A percentile compares a stretch with the other conserved stretches of the same genome.
Evolutionary conservation across 352 stramenopile species (phyloP).

Genomic region (Globisporangium abappressorium): DNA sequence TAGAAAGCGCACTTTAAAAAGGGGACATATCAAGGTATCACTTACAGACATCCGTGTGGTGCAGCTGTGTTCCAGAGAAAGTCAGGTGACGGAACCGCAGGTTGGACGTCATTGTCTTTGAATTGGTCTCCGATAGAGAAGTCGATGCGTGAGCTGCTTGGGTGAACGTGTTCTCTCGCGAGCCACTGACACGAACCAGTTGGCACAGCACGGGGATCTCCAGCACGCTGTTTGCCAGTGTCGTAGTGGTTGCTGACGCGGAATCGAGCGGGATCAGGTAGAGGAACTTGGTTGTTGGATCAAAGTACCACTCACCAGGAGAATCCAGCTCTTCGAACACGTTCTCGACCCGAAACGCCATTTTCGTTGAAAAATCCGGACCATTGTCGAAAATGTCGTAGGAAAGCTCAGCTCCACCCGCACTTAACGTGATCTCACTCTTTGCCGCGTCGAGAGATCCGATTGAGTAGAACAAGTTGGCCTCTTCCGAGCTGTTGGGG

Average conservation of each 20-base stretch:
- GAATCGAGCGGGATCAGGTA: conserved; percentile 60
- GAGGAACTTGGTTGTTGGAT: conserved; percentile 36
- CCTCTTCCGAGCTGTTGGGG: conserved; percentile 24
- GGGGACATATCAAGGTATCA: not conserved
- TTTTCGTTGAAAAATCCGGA: conserved; percentile 5
- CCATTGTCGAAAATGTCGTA: conserved; percentile 39
- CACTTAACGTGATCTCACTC: conserved; percentile 31
- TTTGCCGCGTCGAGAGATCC: conserved; percentile 20
- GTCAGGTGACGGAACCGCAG: conserved; percentile 56
- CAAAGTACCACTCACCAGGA: conserved; percentile 69
- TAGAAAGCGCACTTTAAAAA: not conserved
- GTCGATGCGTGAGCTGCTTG: conserved; percentile 37
- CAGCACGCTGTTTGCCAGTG: conserved; percentile 28
- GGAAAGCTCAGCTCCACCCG: conserved; percentile 52
- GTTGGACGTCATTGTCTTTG: conserved; percentile 28
- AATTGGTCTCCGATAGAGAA: conserved; percentile 46
- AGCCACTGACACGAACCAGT: conserved; percentile 58
- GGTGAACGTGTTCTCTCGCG: conserved; percentile 49
- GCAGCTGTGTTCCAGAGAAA: conserved; percentile 61
- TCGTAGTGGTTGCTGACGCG: conserved; percentile 18
- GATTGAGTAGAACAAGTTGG: conserved; percentile 47
- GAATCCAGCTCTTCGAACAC: conserved; percentile 57
- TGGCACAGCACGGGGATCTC: conserved; percentile 64
- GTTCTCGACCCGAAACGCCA: conserved; percentile 65
- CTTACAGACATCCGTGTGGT: conserved; percentile 60